Evolutionary conservation across 2,329 filamentous ascomycete genomes (phyloP).

Genomic region (Metarhizium brunneum): DNA sequence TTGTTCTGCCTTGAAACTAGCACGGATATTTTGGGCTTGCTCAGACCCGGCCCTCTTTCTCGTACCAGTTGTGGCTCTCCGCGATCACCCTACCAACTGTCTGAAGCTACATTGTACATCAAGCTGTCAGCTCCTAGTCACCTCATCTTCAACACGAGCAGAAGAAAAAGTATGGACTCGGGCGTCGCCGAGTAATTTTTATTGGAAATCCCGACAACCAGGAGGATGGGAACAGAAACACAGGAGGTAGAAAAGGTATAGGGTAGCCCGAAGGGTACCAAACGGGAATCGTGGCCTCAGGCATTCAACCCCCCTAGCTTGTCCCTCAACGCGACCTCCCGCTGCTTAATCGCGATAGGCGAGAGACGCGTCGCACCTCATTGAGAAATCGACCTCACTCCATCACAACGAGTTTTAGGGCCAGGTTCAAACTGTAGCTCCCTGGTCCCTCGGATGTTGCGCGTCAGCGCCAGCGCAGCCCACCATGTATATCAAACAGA

Average conservation of each 20-base stretch:
- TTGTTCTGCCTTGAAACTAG: too few species aligned
- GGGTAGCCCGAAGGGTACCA: not conserved
- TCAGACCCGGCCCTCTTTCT: too few species aligned
- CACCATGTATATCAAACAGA: constrained; percentile 97
- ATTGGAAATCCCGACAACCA: too few species aligned
- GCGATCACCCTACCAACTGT: too few species aligned
- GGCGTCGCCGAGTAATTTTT: too few species aligned
- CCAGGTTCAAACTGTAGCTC: constrained; percentile 13
- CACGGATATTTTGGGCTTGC: too few species aligned
- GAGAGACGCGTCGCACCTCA: constrained; percentile 6
- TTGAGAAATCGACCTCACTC: not conserved
- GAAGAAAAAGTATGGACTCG: too few species aligned
- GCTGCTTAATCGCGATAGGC: constrained; percentile 1
- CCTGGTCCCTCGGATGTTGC: constrained; percentile 23
- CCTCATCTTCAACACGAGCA: too few species aligned
- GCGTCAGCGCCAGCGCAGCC: constrained; percentile 27
- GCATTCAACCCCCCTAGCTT: not conserved
- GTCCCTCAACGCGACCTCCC: constrained; percentile 6
- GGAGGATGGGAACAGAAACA: not conserved
- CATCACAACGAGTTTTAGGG: not conserved
- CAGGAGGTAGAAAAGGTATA: not conserved
- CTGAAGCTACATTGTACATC: too few species aligned
- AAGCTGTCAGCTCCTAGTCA: too few species aligned
- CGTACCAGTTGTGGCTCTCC: too few species aligned
- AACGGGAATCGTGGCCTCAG: constrained; percentile 1